A percentile compares a stretch with the other conserved stretches of the same genome.
phyloP scores from a whole-genome alignment of 1,284 basidiomycete species.

The Irpex sp. region DNA sequence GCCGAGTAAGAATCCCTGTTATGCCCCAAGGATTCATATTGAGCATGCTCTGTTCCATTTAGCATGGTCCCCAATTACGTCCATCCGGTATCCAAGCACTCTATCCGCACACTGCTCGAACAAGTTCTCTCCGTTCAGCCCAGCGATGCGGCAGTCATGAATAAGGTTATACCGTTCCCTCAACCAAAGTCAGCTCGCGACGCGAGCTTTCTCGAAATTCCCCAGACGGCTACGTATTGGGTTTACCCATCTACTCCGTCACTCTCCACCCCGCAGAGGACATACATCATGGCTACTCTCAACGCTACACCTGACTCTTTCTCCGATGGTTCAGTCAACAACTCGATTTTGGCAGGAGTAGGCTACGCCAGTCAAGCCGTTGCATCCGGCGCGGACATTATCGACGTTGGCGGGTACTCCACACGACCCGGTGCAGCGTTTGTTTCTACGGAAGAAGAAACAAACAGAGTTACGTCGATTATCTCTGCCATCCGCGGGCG shows the following conservation, averaged over 20 bases:
- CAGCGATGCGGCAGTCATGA: conserved; percentile 43
- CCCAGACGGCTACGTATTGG: conserved; percentile 53
- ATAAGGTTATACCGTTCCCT: conserved; percentile 67
- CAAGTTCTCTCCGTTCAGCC: conserved; percentile 31
- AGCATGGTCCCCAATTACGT: conserved; percentile 71
- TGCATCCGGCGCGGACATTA: conserved; percentile 63
- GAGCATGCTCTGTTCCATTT: not conserved
- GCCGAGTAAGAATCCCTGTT: conserved; percentile 59
- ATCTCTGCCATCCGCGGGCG: conserved; percentile 44
- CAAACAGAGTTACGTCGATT: conserved; percentile 69
- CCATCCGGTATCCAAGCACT: conserved; percentile 54
- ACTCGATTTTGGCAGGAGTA: conserved; percentile 46
- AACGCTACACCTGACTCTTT: conserved; percentile 98
- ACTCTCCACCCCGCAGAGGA: conserved; percentile 33
- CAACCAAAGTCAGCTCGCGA: conserved; percentile 13
- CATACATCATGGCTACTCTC: conserved; percentile 90
- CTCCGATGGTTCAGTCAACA: conserved; percentile 79
- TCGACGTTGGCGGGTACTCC: conserved; percentile 95
- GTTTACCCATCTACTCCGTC: conserved; percentile 33
- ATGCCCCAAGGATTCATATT: conserved; percentile 9
- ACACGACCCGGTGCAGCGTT: conserved; percentile 78
- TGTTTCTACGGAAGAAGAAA: conserved; percentile 75
- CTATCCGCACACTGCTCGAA: conserved; percentile 45
- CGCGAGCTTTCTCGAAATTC: conserved; percentile 26
- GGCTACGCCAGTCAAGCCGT: conserved; percentile 46